A percentile compares a stretch with the other conserved stretches of the same genome.
Evolutionary conservation across 1,284 basidiomycete genomes (phyloP).

Genomic region (Amylostereum areolatum): DNA sequence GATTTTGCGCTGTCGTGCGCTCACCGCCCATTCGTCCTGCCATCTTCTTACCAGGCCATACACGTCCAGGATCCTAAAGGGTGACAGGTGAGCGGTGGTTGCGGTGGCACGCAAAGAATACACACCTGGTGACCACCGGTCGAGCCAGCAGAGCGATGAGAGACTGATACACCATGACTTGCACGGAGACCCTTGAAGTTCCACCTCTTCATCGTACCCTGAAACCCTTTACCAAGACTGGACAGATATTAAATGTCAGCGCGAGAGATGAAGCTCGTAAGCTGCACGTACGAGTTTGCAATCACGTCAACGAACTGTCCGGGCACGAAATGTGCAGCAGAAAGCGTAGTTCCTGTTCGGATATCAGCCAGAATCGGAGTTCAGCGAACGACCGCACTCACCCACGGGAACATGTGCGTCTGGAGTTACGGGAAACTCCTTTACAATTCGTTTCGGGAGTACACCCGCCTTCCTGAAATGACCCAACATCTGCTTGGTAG

Average conservation of each 20-base stretch:
- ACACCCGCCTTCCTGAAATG: constrained; percentile 85
- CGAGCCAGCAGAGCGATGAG: constrained; percentile 90
- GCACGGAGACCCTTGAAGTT: constrained; percentile 89
- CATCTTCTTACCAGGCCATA: constrained; percentile 99
- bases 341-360: constrained; percentile 74
- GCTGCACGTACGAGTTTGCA: constrained; percentile 74
- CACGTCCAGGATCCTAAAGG: constrained; percentile 82
- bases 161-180: constrained; percentile 94
- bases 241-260: constrained; percentile 7
- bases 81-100: constrained; percentile 1
- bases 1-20: constrained; percentile 84
- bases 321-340: constrained; percentile 94
- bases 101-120: constrained; percentile 3
- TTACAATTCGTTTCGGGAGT: constrained; percentile 80
- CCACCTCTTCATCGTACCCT: constrained; percentile 97
- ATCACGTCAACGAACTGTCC: constrained; percentile 96
- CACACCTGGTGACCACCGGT: constrained; percentile 92
- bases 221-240: constrained; percentile 96
- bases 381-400: constrained; percentile 28
- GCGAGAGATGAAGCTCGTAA: neutral
- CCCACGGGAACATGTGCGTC: constrained; percentile 90
- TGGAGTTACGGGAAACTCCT: constrained; percentile 85
- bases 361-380: neutral
- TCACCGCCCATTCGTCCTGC: constrained; percentile 88
- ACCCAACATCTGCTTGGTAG: constrained; percentile 73